A percentile compares a stretch with the other conserved stretches of the same genome.
phyloP scores from a whole-genome alignment of 176 grass and related monocot genomes.

The Oryza punctata region DNA sequence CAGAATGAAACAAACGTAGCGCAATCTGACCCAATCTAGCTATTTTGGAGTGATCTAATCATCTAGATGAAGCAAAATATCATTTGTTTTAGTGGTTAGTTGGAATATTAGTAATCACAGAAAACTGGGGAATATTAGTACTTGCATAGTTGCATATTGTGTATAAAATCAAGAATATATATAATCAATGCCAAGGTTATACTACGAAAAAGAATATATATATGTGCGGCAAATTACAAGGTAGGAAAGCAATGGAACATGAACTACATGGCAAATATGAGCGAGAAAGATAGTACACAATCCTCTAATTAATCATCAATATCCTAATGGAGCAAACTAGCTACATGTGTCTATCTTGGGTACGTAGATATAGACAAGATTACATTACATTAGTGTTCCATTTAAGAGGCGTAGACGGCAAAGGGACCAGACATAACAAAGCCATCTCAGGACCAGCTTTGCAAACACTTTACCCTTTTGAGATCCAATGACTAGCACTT shows the following conservation, averaged over 20 bases:
- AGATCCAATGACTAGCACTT: constrained; percentile 59
- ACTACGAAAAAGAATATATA: too few relatives aligned
- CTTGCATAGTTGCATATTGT: background rate
- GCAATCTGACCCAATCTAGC: background rate
- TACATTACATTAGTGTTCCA: background rate
- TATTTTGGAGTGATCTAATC: background rate
- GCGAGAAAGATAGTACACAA: background rate
- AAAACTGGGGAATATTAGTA: too few relatives aligned
- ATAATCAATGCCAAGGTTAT: background rate
- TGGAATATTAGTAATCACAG: background rate
- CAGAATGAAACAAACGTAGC: background rate
- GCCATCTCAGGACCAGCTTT: constrained; percentile 60
- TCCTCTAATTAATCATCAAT: too few relatives aligned
- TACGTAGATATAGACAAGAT: background rate
- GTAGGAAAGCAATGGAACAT: too few relatives aligned
- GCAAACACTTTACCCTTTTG: constrained; percentile 49
- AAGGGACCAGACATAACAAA: constrained; percentile 38
- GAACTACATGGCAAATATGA: background rate
- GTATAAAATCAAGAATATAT: background rate
- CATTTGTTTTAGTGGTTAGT: background rate
- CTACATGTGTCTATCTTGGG: background rate
- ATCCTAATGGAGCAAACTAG: background rate
- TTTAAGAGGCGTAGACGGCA: background rate
- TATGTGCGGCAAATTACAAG: too few relatives aligned
- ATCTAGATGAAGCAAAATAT: background rate